Percentiles rank a stretch among this genome's conserved stretches.
These are phyloP conservation scores for Talaromyces trachyspermus DNA, from an alignment of 495 filamentous ascomycete genomes.

Conservation along the genomic window DNA sequence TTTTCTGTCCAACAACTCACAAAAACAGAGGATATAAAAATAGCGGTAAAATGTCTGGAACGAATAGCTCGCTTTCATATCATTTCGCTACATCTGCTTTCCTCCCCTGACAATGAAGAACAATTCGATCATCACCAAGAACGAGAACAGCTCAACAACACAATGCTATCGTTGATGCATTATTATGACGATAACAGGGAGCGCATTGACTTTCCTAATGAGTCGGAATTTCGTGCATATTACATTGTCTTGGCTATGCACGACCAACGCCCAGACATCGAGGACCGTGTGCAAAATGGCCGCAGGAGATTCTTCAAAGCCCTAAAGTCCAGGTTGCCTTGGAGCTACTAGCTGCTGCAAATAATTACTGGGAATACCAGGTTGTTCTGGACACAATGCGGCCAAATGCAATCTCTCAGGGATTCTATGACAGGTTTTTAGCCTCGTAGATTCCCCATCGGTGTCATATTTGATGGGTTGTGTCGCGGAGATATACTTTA, in stretches of 20 bases:
- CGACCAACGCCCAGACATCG: slow-evolving; percentile 59
- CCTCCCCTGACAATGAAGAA: slow-evolving; percentile 53
- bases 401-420: slow-evolving; percentile 49
- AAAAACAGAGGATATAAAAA: slow-evolving; percentile 55
- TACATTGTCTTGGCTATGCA: slow-evolving; percentile 77
- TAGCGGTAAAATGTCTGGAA: slow-evolving; percentile 75
- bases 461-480: slow-evolving; percentile 91
- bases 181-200: slow-evolving; percentile 72
- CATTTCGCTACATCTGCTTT: slow-evolving; percentile 75
- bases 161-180: slow-evolving; percentile 78
- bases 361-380: slow-evolving; percentile 55
- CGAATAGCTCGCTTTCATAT: slow-evolving; percentile 89
- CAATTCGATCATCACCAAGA: slow-evolving; percentile 87
- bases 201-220: slow-evolving; percentile 54
- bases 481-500: slow-evolving; percentile 87
- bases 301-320: slow-evolving; percentile 44
- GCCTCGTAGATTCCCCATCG: slow-evolving; percentile 55
- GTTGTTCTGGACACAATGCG: slow-evolving; percentile 55
- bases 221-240: slow-evolving; percentile 86
- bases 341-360: slow-evolving; percentile 59
- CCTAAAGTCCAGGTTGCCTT: slow-evolving; percentile 56
- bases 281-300: slow-evolving; percentile 72
- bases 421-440: slow-evolving; percentile 64
- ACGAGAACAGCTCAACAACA: slow-evolving; percentile 83
- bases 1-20: slow-evolving; percentile 83